A percentile compares a stretch with the other conserved stretches of the same genome.
Evolutionary conservation across 2,329 filamentous ascomycete species (phyloP).

Genomic region (Hirsutella rhossiliensis): DNA sequence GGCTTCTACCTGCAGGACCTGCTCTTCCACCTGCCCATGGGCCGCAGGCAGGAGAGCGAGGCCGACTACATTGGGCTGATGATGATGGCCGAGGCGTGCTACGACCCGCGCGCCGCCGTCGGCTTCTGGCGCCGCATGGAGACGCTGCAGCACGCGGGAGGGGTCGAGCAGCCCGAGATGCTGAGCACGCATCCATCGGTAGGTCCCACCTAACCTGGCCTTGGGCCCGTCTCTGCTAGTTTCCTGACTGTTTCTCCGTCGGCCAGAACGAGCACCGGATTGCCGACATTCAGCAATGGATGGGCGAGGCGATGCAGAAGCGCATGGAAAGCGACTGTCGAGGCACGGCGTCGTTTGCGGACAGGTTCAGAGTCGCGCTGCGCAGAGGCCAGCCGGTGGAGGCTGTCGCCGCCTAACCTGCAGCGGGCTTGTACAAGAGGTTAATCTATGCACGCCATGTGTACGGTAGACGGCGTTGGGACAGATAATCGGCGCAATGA

Average conservation of each 20-base stretch:
- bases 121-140: slow-evolving; percentile 60
- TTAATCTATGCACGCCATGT: background rate
- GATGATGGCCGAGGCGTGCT: slow-evolving; percentile 76
- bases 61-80: slow-evolving; percentile 72
- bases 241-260: background rate
- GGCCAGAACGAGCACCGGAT: slow-evolving; percentile 47
- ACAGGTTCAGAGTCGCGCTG: slow-evolving; percentile 37
- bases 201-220: slow-evolving; percentile 14
- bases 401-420: background rate
- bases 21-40: slow-evolving; percentile 56
- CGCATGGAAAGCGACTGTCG: slow-evolving; percentile 40
- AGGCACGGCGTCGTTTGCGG: slow-evolving; percentile 38
- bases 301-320: slow-evolving; percentile 44
- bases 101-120: slow-evolving; percentile 55
- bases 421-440: background rate
- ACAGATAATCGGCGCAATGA: too few relatives aligned
- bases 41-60: slow-evolving; percentile 60
- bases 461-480: background rate
- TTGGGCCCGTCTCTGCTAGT: background rate
- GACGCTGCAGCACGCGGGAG: slow-evolving; percentile 21
- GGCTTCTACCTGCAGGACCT: slow-evolving; percentile 41
- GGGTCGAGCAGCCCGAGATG: slow-evolving; percentile 52
- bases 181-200: slow-evolving; percentile 66
- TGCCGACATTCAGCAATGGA: slow-evolving; percentile 51
- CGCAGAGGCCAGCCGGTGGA: slow-evolving; percentile 15